phyloP scores from a whole-genome alignment of 345 rosid species.

The thale cress (Arabidopsis thaliana) region TAIR10.1 NC_003075.7:5255501-5256000 shows the following conservation, averaged over 20 bases:
- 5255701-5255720: conserved; percentile 80
- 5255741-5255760: conserved; percentile 94
- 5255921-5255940: too few relatives aligned
- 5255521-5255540: conserved; percentile 74
- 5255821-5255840: background rate
- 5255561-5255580: conserved; percentile 70
- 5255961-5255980: too few relatives aligned
- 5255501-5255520: conserved; percentile 58
- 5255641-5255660: conserved; percentile 75
- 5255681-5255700: conserved; percentile 89
- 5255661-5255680: conserved; percentile 92
- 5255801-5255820: conserved; percentile 2
- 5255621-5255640: conserved; percentile 83
- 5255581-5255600: conserved; percentile 67
- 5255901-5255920: too few relatives aligned
- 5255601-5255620: conserved; percentile 85
- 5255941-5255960: too few relatives aligned
- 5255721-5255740: conserved; percentile 86
- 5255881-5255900: too few relatives aligned
- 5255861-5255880: too few relatives aligned
- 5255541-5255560: conserved; percentile 96
- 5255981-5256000: background rate
- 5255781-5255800: background rate
- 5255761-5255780: conserved; percentile 59
- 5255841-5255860: too few relatives aligned